Conservation (phyloP, 1,284 basidiomycete genomes). For the Salmacisia buchloeana region DNA sequence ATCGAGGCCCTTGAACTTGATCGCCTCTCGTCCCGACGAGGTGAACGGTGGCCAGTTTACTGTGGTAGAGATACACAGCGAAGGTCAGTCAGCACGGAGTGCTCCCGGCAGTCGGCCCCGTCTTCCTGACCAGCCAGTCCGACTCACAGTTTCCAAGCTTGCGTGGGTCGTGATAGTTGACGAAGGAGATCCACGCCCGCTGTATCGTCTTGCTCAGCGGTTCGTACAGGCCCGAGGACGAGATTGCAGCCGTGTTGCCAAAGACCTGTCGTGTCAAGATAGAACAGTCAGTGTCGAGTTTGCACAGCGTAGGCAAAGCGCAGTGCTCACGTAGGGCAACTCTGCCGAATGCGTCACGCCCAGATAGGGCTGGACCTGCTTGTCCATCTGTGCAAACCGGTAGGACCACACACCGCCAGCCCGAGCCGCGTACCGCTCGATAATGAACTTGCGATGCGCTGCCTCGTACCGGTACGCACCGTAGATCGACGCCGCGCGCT, state of each 20-base stretch:
- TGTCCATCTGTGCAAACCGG: neutral
- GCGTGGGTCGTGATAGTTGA: neutral
- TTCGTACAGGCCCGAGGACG: neutral
- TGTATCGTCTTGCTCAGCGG: constrained; percentile 5
- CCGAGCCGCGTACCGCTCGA: neutral
- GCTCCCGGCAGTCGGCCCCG: too few species aligned
- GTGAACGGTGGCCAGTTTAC: constrained; percentile 1
- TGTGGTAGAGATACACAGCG: too few species aligned
- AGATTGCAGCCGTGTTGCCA: neutral
- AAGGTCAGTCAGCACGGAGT: neutral
- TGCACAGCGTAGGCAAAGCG: neutral
- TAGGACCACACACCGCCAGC: neutral
- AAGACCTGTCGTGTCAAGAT: neutral
- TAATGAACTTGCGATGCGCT: neutral
- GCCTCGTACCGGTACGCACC: neutral
- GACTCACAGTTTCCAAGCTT: neutral
- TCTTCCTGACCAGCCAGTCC: too few species aligned
- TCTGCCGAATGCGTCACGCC: neutral
- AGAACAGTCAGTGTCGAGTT: neutral
- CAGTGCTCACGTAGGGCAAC: constrained; percentile 6
- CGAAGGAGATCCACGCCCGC: neutral
- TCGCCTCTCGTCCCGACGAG: neutral
- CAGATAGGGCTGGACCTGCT: neutral
- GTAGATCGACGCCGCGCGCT: neutral
- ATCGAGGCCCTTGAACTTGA: neutral